Percentiles rank a stretch among this genome's conserved stretches.
These are phyloP conservation scores for Schizophyllum amplum DNA, from an alignment of 1,284 basidiomycete species.

Conservation along the genomic window DNA sequence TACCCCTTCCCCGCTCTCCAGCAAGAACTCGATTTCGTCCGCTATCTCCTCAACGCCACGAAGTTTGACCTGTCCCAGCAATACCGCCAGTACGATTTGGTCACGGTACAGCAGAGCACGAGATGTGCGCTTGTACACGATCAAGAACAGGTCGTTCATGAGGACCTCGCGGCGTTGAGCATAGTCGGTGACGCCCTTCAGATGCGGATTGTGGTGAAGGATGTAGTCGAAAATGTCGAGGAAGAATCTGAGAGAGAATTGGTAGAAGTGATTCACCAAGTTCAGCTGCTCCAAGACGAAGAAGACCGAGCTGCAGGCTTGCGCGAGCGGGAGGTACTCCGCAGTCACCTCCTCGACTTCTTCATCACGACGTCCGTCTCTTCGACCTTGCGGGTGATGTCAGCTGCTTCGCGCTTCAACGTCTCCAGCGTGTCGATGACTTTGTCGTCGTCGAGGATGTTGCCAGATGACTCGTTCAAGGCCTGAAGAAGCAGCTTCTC, in stretches of 20 bases:
- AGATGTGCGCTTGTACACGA: constrained; percentile 86
- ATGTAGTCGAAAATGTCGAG: constrained; percentile 97
- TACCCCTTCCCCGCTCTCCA: constrained; percentile 80
- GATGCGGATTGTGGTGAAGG: constrained; percentile 85
- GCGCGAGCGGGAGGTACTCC: constrained; percentile 91
- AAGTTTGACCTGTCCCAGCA: constrained; percentile 87
- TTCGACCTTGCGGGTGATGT: constrained; percentile 95
- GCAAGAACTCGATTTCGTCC: constrained; percentile 84
- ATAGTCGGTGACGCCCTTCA: constrained; percentile 73
- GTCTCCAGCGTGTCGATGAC: constrained; percentile 97
- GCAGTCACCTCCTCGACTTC: constrained; percentile 95
- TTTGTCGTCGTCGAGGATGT: constrained; percentile 98
- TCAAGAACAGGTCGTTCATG: constrained; percentile 86
- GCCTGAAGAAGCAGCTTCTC: constrained; percentile 93
- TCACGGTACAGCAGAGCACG: constrained; percentile 89
- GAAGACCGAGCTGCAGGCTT: constrained; percentile 95
- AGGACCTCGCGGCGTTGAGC: constrained; percentile 74
- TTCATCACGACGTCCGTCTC: constrained; percentile 94
- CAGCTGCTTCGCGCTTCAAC: constrained; percentile 94
- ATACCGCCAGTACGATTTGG: constrained; percentile 85
- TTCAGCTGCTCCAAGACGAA: constrained; percentile 96
- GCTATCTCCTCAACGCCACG: constrained; percentile 71
- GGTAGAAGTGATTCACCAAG: constrained; percentile 96
- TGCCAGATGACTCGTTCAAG: constrained; percentile 93
- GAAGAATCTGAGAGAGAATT: constrained; percentile 98